A percentile compares a stretch with the other conserved stretches of the same genome.
Conservation (phyloP, 352 stramenopile genomes). For the Globisporangium mamillatum region DNA sequence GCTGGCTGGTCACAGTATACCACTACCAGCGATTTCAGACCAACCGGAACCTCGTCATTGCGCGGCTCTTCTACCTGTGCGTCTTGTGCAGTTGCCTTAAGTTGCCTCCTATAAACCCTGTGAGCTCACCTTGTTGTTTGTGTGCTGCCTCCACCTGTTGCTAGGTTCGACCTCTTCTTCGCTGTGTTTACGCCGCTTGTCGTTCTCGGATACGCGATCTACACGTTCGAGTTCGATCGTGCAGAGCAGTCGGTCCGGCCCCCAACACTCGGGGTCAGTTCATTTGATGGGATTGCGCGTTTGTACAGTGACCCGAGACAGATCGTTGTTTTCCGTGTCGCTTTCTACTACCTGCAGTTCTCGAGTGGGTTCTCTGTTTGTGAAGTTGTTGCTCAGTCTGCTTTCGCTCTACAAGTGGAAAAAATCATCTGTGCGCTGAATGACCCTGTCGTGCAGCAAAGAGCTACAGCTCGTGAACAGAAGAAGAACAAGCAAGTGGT, state of each 20-base stretch:
- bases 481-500: neutral
- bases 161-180: constrained; percentile 28
- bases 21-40: constrained; percentile 20
- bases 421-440: constrained; percentile 27
- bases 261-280: constrained; percentile 6
- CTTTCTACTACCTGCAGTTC: constrained; percentile 20
- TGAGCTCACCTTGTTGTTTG: neutral
- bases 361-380: constrained; percentile 10
- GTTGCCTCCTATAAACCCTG: neutral
- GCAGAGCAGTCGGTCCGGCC: neutral
- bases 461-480: neutral
- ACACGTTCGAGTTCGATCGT: constrained; percentile 25
- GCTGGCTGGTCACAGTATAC: constrained; percentile 25
- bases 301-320: constrained; percentile 24
- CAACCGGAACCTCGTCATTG: constrained; percentile 17
- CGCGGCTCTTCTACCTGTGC: constrained; percentile 24
- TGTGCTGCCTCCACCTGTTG: neutral
- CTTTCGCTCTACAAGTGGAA: constrained; percentile 45
- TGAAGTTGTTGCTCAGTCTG: constrained; percentile 35
- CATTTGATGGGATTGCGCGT: constrained; percentile 19
- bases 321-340: constrained; percentile 20
- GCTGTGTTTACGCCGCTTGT: constrained; percentile 26
- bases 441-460: neutral
- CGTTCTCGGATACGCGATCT: constrained; percentile 23
- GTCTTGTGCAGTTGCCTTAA: neutral